Evolutionary conservation across 257 asterid genomes (phyloP), one percentile per base, ranked within the genome.

Genomic region (Salvia hispanica): DNA sequence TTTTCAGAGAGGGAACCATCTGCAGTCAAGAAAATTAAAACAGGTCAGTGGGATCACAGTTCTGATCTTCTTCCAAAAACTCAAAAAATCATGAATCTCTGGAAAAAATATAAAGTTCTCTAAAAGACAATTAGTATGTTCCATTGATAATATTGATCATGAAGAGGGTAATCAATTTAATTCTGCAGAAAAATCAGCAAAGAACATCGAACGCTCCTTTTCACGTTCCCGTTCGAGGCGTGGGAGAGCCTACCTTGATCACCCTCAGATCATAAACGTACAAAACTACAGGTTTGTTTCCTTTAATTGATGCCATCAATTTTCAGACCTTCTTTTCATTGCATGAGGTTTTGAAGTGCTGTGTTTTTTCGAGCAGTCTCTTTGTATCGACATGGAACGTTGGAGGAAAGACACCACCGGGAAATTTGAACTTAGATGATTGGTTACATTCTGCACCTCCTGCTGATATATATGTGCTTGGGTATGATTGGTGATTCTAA

Each of bases 371-470:
- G 71, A 59, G 58, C 88, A 94, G 99, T 47, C 76, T 85, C 59
- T 94, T 94, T 45, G 96, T 88, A 46, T 87, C 99, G 13, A 87
- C 99, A 25, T 94, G 99, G 99, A 94, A 94, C 39, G 97, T 91
- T 76, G 99, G 92, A 57, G 99, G 99, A 69, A 94, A 86, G 78
- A 59, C 99, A 48, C 99, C 99, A 6, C 69, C 85, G 4, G 84
- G 69, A 80, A 89, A 79, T 72, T 73, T 94, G 95, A 89, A 82
- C 74, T 78, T 94, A 15, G 99, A 94, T 71, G 95, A 91, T 64
- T 94, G 98, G 99, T 81, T 94, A 31, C 99, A 91, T 75, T 87
- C 98, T 45, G 85, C 98, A 25, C 99, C 98, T 62, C 95, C 95
- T 55, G 96, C 99, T 44, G 99, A 94, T 83, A 91, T 94, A 64